Evolutionary conservation across 75 land plant species (phyloP), one percentile per base, ranked within the genome.

Genomic region (Selaginella tamariscina): DNA sequence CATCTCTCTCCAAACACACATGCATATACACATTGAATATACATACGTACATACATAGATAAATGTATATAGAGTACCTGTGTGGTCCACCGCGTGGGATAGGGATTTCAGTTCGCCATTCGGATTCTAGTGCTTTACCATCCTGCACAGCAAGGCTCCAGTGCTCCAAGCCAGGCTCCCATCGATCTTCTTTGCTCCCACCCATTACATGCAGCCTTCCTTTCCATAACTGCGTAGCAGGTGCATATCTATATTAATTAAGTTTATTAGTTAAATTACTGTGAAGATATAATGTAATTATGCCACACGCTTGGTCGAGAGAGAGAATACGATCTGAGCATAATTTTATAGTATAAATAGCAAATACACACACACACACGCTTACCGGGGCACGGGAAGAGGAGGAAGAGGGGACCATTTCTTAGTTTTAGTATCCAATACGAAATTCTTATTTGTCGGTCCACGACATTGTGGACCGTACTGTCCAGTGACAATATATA

Each of bases 121-220:
- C 71, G 23, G 80, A 72, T 72, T 89, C 98, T 73, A 93, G 56
- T 0, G 80, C 96, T 75, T 82, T 85, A 20, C 98, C 98, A 76
- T 89, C 81, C 24, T 78, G 80, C 27, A 93, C 96, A 9, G 96
- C 82, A 78, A 93, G 66, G 69, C 98, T 93, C 98, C 98, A 93
- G 68, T 93, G 98, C 65, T 93, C 98, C 27, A 82, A 24, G 28
- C 70, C 96, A 55, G 95, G 87, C 55, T 85, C 85, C 74, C 86
- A 78, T 2, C 98, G 90, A 73, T 93, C 85, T 76, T 89, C 96
- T 65, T 89, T 84, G 79, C 98, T 83, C 0, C 98, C 98, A 56
- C 98, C 98, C 96, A 93, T 93, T 13, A 93, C 98, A 79, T 93
- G 98, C 8, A 93, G 80, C 67, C 98, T 81, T 44, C 98, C 98